Base-by-base conservation (phyloP, 2,329 filamentous ascomycete species). In the Leptographium galeiforme region DNA sequence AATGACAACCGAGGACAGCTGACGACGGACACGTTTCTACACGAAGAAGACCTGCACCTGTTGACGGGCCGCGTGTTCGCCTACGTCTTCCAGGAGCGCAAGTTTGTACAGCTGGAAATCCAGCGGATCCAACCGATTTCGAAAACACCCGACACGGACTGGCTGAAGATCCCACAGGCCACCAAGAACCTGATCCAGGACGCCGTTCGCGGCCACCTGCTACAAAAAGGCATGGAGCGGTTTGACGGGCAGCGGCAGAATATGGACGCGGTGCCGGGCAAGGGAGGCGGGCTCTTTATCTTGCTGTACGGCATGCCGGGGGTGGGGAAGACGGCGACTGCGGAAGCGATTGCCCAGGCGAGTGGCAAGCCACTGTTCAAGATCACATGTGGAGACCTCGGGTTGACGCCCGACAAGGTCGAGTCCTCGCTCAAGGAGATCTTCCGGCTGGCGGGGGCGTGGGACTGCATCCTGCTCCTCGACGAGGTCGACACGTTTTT, bases 301-400 rank as follows among this genome's bases (percentile, higher is more conserved):
- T 60, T 76, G 0, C 62, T 76, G 0, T 72, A 75, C 54, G 73
- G 73, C 32, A 67, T 70, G 0, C 72, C 73, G 0, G 73, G 73
- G 32, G 71, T 74, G 0, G 73, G 73, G 6, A 76, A 76, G 63
- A 76, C 73, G 0, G 67, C 69, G 0, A 75, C 73, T 0, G 72
- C 73, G 2, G 58, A 59, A 39, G 62, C 61, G 1, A 58, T 70
- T 0, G 67, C 68, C 6, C 66, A 67, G 63, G 65, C 66, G 52
- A 67, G 69, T 57, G 58, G 62, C 43, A 71, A 70, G 61, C 74
- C 73, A 0, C 61, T 76, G 2, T 74, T 74, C 46, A 65, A 68
- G 8, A 73, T 78, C 51, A 76, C 73, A 0, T 75, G 72, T 12
- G 73, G 74, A 47, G 72, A 76, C 53, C 66, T 73, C 0, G 70